Percentiles rank a stretch among this genome's conserved stretches.
Evolutionary conservation across 768 basidiomycete genomes (phyloP).

Genomic region (Termitomyces sp.): DNA sequence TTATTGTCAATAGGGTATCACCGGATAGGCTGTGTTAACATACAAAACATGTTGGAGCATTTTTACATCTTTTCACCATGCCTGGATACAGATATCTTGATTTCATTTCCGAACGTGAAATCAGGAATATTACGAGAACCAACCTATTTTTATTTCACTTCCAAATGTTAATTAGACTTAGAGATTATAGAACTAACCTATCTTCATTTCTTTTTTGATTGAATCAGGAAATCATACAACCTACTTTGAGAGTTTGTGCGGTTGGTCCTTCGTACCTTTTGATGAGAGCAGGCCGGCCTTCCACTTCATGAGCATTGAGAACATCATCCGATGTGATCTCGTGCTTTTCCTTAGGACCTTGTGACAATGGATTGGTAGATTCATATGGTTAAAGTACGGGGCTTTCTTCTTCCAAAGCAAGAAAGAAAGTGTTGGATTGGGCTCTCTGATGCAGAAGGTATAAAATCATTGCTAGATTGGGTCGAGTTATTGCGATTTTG

Average conservation of each 20-base stretch:
- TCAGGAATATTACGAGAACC: no score
- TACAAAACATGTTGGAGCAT: constrained; percentile 45
- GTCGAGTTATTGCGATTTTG: neutral
- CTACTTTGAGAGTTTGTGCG: constrained; percentile 26
- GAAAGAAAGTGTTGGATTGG: neutral
- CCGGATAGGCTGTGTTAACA: constrained; percentile 9
- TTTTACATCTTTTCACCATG: constrained; percentile 46
- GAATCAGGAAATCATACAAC: neutral
- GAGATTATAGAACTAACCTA: constrained; percentile 4
- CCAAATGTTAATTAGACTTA: neutral
- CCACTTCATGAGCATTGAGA: constrained; percentile 28
- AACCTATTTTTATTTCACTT: neutral
- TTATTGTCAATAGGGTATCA: no score
- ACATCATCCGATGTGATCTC: constrained; percentile 13
- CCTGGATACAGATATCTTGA: constrained; percentile 19
- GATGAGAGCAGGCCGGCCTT: constrained; percentile 33
- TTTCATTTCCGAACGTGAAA: neutral
- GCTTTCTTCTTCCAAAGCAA: neutral
- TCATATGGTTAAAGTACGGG: neutral
- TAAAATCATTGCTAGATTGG: neutral
- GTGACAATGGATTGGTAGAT: neutral
- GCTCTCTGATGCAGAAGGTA: neutral
- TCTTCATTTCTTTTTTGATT: constrained; percentile 16
- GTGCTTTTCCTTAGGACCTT: constrained; percentile 2
- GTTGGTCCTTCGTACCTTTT: constrained; percentile 36